A percentile compares a stretch with the other conserved stretches of the same genome.
phyloP scores from a whole-genome alignment of 176 grass and related monocot species.

The Metroxylon sagu region DNA sequence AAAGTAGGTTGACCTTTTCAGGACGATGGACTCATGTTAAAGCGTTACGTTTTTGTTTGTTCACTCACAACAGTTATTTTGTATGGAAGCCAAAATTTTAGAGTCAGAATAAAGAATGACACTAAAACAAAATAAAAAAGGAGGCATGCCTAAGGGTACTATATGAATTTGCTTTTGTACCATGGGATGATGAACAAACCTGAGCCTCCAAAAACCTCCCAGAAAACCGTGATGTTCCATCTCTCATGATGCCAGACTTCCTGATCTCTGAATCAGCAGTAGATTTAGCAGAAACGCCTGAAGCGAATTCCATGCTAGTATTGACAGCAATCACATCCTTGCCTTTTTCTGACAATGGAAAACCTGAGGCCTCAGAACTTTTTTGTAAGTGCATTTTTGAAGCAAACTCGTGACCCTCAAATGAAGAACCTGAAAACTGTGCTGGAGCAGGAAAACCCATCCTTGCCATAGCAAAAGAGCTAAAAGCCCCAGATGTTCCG shows the following conservation, averaged over 20 bases:
- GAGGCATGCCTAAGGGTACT: too few species aligned
- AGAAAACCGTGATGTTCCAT: constrained; percentile 3
- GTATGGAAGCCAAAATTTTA: too few species aligned
- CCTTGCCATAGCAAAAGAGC: constrained; percentile 33
- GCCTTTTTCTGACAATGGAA: constrained; percentile 63
- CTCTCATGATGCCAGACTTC: constrained; percentile 6
- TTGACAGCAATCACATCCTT: constrained; percentile 57
- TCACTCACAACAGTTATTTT: too few species aligned
- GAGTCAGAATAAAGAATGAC: neutral
- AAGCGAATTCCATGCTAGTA: constrained; percentile 50
- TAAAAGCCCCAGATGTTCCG: constrained; percentile 48
- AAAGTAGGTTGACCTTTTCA: too few species aligned
- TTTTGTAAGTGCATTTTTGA: constrained; percentile 29
- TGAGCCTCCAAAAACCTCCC: constrained; percentile 1
- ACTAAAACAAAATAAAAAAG: neutral
- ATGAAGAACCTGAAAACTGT: constrained; percentile 42
- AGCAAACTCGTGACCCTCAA: constrained; percentile 38
- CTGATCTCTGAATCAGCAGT: constrained; percentile 5
- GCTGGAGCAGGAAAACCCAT: constrained; percentile 38
- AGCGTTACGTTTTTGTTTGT: too few species aligned
- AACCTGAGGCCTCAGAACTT: constrained; percentile 32
- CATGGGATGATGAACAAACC: neutral
- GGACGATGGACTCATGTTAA: too few species aligned
- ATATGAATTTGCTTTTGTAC: too few species aligned
- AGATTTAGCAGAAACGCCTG: constrained; percentile 32